phyloP scores from a whole-genome alignment of 2,329 filamentous ascomycete species.

The Spiromastix sp. region DNA sequence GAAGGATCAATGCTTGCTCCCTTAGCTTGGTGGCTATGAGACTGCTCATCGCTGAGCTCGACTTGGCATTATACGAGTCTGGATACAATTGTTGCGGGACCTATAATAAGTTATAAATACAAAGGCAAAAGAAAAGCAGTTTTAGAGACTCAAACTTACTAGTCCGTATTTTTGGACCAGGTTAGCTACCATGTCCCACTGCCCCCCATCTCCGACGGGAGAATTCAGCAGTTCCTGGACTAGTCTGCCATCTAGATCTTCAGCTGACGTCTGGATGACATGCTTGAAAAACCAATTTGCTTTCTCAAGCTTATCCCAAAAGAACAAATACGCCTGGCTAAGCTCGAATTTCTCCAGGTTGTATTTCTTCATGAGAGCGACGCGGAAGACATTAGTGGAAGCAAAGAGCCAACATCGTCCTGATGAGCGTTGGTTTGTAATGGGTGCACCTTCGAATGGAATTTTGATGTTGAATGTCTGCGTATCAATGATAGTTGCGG shows the following conservation, averaged over 20 bases:
- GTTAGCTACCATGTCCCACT: conserved; percentile 89
- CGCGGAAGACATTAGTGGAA: conserved; percentile 79
- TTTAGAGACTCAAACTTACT: too few relatives aligned
- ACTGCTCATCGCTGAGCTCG: conserved; percentile 58
- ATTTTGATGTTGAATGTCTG: conserved; percentile 80
- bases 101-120: conserved; percentile 8
- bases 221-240: conserved; percentile 58
- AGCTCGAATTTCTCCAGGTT: conserved; percentile 69
- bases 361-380: conserved; percentile 80
- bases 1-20: conserved; percentile 67
- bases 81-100: conserved; percentile 71
- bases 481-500: conserved; percentile 55
- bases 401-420: conserved; percentile 90
- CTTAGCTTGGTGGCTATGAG: conserved; percentile 76
- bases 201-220: conserved; percentile 70
- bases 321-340: conserved; percentile 81
- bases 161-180: conserved; percentile 79
- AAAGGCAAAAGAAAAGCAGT: not conserved
- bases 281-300: conserved; percentile 82
- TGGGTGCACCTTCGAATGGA: conserved; percentile 67
- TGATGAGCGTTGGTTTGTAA: conserved; percentile 73
- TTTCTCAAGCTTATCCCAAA: conserved; percentile 92
- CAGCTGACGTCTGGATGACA: conserved; percentile 60
- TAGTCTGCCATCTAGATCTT: conserved; percentile 62
- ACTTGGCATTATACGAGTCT: conserved; percentile 68